Conservation (phyloP, 139 green algal species). For the Cymbomonas tetramitiformis region DNA sequence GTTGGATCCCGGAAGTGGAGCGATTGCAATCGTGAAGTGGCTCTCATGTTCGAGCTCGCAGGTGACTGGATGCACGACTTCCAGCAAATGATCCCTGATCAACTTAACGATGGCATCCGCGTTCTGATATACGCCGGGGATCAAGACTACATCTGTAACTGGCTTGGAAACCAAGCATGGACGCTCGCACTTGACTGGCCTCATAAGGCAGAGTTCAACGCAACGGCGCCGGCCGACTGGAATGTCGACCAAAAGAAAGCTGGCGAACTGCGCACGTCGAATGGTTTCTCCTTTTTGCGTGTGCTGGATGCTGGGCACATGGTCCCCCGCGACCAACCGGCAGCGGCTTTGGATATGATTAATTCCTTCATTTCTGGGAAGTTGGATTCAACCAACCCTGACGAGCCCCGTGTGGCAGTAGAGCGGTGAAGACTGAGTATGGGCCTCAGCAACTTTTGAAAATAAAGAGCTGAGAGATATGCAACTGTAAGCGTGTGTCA, state of each 20-base stretch:
- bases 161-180: conserved; percentile 32
- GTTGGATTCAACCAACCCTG: no score
- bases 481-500: no score
- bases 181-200: conserved; percentile 27
- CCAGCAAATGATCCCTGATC: conserved; percentile 23
- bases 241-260: conserved; percentile 5
- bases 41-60: conserved; percentile 26
- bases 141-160: conserved; percentile 41
- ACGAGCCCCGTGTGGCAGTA: no score
- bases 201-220: conserved; percentile 16
- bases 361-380: conserved; percentile 13
- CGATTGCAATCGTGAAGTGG: conserved; percentile 15
- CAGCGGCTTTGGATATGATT: conserved; percentile 10
- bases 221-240: neutral
- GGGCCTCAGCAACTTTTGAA: no score
- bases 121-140: conserved; percentile 38
- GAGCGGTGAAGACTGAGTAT: no score
- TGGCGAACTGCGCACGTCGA: conserved; percentile 6
- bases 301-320: conserved; percentile 21
- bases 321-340: conserved; percentile 23
- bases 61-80: conserved; percentile 34
- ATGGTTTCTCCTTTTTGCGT: conserved; percentile 8
- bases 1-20: conserved; percentile 18
- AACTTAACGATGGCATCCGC: conserved; percentile 27
- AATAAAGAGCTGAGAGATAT: no score